Conservation (phyloP, 2,329 filamentous ascomycete genomes). For the Arachnomyces sp. region DNA sequence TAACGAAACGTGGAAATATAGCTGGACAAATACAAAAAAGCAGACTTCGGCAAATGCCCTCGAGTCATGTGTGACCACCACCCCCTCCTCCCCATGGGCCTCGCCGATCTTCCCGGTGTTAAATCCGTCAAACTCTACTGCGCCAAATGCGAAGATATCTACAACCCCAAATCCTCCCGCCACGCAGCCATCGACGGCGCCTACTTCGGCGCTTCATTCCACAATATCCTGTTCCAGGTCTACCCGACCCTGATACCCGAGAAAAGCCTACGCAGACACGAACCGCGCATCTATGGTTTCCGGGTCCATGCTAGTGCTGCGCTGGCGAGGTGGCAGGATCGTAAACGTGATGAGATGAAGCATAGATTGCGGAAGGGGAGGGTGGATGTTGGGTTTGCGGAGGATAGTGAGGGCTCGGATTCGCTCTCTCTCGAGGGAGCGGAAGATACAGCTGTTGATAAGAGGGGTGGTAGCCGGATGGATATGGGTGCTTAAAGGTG, state of each 20-base stretch:
- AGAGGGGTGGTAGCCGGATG: background rate
- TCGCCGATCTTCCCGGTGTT: conserved; percentile 77
- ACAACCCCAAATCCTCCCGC: conserved; percentile 95
- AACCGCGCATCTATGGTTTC: conserved; percentile 89
- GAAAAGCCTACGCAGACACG: conserved; percentile 79
- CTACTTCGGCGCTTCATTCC: conserved; percentile 96
- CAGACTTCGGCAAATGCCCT: conserved; percentile 95
- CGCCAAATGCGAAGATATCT: conserved; percentile 92
- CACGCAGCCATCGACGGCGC: conserved; percentile 94
- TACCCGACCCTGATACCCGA: conserved; percentile 82
- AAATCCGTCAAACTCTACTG: conserved; percentile 97
- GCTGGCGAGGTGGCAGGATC: conserved; percentile 83
- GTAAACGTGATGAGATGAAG: conserved; percentile 73
- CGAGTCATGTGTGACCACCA: conserved; percentile 92
- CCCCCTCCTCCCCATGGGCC: conserved; percentile 87
- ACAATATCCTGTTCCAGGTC: conserved; percentile 98
- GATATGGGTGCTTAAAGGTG: too few relatives aligned
- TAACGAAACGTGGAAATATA: conserved; percentile 30
- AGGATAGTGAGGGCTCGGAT: conserved; percentile 58
- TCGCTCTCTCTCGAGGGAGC: conserved; percentile 42
- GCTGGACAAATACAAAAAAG: conserved; percentile 98
- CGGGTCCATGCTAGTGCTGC: conserved; percentile 86
- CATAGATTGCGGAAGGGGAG: conserved; percentile 60
- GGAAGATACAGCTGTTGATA: conserved; percentile 26
- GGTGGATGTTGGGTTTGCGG: conserved; percentile 70